Evolutionary conservation across 768 basidiomycete species (phyloP).

Genomic region (Saitozyma podzolica): DNA sequence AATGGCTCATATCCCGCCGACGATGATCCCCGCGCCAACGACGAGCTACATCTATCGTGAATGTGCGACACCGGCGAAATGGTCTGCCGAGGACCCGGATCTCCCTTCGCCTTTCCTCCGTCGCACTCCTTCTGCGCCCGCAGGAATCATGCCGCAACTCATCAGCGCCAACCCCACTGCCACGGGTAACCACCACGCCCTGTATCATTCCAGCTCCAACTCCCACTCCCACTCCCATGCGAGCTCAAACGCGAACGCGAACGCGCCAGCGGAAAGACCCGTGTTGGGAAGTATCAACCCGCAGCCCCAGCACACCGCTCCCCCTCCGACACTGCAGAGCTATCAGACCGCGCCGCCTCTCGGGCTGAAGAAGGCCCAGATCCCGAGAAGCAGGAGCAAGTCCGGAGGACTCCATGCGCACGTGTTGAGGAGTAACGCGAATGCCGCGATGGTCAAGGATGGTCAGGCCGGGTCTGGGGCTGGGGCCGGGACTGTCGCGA

Average conservation of each 20-base stretch:
- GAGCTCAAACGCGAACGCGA: too few relatives aligned
- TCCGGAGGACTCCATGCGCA: slow-evolving; percentile 36
- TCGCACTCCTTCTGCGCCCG: slow-evolving; percentile 15
- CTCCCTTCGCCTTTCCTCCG: slow-evolving; percentile 47
- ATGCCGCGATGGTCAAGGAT: slow-evolving; percentile 25
- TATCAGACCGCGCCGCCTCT: too few relatives aligned
- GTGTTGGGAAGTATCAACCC: slow-evolving; percentile 31
- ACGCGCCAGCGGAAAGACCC: slow-evolving; percentile 6
- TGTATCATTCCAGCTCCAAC: too few relatives aligned
- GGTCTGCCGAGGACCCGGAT: slow-evolving; percentile 46
- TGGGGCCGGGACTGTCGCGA: neutral
- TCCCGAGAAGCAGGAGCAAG: slow-evolving; percentile 8
- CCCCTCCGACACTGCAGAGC: too few relatives aligned
- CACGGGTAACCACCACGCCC: too few relatives aligned
- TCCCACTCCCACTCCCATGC: too few relatives aligned
- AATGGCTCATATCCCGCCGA: slow-evolving; percentile 16
- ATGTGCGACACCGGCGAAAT: slow-evolving; percentile 50
- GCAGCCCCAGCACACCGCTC: neutral
- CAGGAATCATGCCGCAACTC: too few relatives aligned
- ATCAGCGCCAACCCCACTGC: too few relatives aligned
- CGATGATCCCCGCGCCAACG: slow-evolving; percentile 35
- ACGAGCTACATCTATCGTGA: slow-evolving; percentile 34
- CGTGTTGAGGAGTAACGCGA: slow-evolving; percentile 18
- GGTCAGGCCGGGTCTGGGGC: neutral
- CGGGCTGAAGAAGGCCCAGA: neutral